Evolutionary conservation across 1,284 basidiomycete genomes (phyloP).

Genomic region (Apiotrichum siamense): DNA sequence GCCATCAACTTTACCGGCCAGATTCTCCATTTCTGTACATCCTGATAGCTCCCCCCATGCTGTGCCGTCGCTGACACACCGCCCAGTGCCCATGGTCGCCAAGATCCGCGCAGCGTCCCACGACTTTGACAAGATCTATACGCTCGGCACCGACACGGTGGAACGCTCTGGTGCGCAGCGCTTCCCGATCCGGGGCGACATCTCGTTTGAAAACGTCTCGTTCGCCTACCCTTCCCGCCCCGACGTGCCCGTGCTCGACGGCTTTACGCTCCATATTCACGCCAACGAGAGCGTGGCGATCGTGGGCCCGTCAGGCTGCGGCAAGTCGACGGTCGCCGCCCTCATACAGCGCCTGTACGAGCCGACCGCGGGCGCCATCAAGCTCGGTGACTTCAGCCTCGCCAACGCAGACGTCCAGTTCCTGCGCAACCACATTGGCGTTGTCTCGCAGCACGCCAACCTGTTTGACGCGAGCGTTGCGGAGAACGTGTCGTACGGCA

Average conservation of each 20-base stretch:
- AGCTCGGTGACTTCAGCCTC: slow-evolving; percentile 51
- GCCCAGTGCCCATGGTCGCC: slow-evolving; percentile 69
- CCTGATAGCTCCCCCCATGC: not conserved
- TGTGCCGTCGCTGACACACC: not conserved
- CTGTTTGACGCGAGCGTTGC: slow-evolving; percentile 78
- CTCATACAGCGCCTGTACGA: slow-evolving; percentile 82
- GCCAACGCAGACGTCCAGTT: slow-evolving; percentile 59
- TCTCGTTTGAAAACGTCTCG: slow-evolving; percentile 63
- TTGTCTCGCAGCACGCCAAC: slow-evolving; percentile 78
- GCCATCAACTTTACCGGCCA: slow-evolving; percentile 85
- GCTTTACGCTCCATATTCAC: slow-evolving; percentile 59
- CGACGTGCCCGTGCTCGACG: slow-evolving; percentile 62
- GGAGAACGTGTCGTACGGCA: slow-evolving; percentile 82
- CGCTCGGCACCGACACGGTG: slow-evolving; percentile 54
- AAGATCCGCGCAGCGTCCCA: slow-evolving; percentile 72
- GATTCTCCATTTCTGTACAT: slow-evolving; percentile 78
- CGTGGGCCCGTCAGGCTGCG: slow-evolving; percentile 79
- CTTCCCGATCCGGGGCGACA: slow-evolving; percentile 60
- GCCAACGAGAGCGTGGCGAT: slow-evolving; percentile 78
- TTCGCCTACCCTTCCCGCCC: slow-evolving; percentile 81
- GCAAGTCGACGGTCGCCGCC: slow-evolving; percentile 78
- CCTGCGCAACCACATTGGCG: slow-evolving; percentile 73
- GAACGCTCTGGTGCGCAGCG: slow-evolving; percentile 63
- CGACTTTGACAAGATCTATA: slow-evolving; percentile 66
- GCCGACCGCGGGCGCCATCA: slow-evolving; percentile 60